Evolutionary conservation across 2,329 filamentous ascomycete species (phyloP), one percentile per base, ranked within the genome.

Genomic region (Venturiaceae sp.): DNA sequence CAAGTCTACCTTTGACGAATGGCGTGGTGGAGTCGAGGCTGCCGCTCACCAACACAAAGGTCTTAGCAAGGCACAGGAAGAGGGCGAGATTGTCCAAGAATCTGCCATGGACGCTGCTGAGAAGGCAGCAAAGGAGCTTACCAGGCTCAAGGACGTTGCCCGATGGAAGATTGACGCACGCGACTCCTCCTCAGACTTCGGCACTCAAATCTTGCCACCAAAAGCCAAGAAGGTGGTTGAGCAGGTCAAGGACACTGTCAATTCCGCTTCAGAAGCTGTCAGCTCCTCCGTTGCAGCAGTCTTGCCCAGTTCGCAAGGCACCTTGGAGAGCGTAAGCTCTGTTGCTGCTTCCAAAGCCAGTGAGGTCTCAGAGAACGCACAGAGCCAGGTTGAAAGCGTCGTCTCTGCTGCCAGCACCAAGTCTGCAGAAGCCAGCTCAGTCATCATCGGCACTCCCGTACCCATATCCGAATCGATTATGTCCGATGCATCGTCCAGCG

Each of bases 101-200:
- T 79, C 84, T 57, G 92, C 84, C 57, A 96, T 97, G 90, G 78
- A 79, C 19, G 77, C 89, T 60, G 91, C 94, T 4, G 85, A 90
- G 60, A 75, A 83, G 33, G 86, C 91, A 19, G 92, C 92, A 16
- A 85, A 84, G 66, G 90, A 97, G 69, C 80, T 99, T 28, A 80
- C 79, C 34, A 81, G 86, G 44, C 77, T 99, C 33, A 96, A 94
- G 79, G 84, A 92, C 63, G 87, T 94, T 60, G 88, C 87, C 7
- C 80, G 80, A 60, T 95, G 87, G 86, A 97, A 97, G 75, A 82
- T 96, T 41, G 78, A 80, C 37, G 85, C 88, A 7, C 75, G 80
- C 36, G 92, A 97, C 69, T 75, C 80, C 2, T 86, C 83, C 13
- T 85, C 94, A 55, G 85, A 95, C 68, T 97, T 95, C 66, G 85